phyloP scores from a whole-genome alignment of 1,284 basidiomycete species.

The Cryptococcus sp. region DNA sequence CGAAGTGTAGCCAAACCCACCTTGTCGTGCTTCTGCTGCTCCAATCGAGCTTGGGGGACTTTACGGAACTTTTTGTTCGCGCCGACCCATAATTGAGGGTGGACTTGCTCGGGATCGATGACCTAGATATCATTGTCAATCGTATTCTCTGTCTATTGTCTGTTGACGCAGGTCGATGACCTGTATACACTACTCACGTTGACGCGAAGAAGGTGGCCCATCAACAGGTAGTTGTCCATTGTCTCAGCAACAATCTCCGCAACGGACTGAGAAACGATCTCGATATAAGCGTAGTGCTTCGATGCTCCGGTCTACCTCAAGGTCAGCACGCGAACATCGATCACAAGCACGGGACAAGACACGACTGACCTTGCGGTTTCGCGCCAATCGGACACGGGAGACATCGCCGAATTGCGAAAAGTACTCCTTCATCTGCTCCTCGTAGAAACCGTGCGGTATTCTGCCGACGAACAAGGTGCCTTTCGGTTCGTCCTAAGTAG shows the following conservation, averaged over 20 bases:
- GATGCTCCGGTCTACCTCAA: constrained; percentile 78
- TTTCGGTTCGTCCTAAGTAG: constrained; percentile 56
- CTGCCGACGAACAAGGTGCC: constrained; percentile 91
- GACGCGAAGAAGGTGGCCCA: constrained; percentile 90
- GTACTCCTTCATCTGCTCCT: constrained; percentile 88
- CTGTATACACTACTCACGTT: constrained; percentile 54
- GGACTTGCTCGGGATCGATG: constrained; percentile 82
- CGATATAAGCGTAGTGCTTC: constrained; percentile 96
- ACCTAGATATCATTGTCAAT: constrained; percentile 46
- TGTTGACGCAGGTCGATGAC: neutral
- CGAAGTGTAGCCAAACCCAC: constrained; percentile 54
- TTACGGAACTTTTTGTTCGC: constrained; percentile 86
- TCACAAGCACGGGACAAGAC: neutral
- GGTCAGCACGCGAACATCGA: neutral
- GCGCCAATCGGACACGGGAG: constrained; percentile 81
- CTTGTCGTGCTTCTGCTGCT: constrained; percentile 76
- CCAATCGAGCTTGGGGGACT: constrained; percentile 73
- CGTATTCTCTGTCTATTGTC: no score
- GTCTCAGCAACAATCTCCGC: constrained; percentile 96
- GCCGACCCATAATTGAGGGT: constrained; percentile 95
- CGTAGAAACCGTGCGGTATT: constrained; percentile 96
- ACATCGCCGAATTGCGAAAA: constrained; percentile 94
- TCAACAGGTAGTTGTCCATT: constrained; percentile 97
- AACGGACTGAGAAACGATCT: constrained; percentile 86
- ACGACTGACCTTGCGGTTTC: constrained; percentile 80